phyloP scores from a whole-genome alignment of 2,329 filamentous ascomycete species.

The Trichoderma atrobrunneum region DNA sequence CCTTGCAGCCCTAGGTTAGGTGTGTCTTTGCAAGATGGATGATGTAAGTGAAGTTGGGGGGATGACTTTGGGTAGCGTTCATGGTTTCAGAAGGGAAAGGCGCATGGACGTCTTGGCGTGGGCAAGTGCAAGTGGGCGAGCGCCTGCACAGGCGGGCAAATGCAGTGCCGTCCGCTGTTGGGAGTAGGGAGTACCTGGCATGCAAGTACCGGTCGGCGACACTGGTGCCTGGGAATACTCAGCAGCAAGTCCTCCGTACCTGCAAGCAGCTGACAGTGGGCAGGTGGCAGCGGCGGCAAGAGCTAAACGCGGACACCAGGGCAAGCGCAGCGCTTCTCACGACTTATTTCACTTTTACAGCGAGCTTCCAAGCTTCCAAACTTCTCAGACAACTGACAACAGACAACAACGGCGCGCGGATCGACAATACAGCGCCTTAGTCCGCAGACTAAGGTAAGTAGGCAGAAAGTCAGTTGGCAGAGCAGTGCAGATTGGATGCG shows the following conservation, averaged over 20 bases:
- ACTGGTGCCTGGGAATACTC: neutral
- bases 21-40: neutral
- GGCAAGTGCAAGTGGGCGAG: neutral
- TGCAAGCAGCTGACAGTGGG: neutral
- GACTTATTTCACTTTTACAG: neutral
- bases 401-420: neutral
- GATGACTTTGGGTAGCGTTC: constrained; percentile 1
- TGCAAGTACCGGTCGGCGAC: neutral
- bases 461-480: neutral
- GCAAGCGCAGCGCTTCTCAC: neutral
- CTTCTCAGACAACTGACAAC: neutral
- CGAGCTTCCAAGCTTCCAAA: neutral
- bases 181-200: neutral
- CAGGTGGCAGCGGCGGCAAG: constrained; percentile 9
- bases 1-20: neutral
- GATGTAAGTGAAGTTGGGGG: neutral
- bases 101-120: constrained; percentile 13
- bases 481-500: neutral
- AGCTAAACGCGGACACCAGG: constrained; percentile 11
- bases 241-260: neutral
- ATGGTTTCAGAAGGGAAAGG: constrained; percentile 5
- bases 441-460: neutral
- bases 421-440: neutral
- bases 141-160: neutral
- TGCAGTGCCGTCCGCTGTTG: neutral